These are phyloP conservation scores for Rhexocercosporidium sp. DNA, from an alignment of 2,329 filamentous ascomycete species.

Conservation along the genomic window DNA sequence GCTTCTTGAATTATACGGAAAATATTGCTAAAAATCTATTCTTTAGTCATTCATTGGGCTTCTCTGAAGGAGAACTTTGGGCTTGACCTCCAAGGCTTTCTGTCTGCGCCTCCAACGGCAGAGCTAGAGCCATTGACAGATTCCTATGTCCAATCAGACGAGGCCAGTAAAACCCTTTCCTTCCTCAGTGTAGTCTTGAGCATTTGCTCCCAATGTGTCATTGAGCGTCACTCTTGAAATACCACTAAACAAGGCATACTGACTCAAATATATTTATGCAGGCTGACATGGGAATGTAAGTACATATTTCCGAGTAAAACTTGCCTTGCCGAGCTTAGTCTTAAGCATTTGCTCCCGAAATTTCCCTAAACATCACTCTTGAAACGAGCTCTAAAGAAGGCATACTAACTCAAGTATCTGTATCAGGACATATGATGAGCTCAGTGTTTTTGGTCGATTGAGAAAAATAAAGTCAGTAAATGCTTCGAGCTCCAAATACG, in stretches of 20 bases:
- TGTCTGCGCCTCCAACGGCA: constrained; percentile 66
- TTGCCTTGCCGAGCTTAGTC: too few relatives aligned
- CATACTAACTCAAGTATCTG: background rate
- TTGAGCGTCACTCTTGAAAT: too few relatives aligned
- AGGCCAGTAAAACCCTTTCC: too few relatives aligned
- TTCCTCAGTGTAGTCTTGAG: too few relatives aligned
- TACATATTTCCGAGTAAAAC: too few relatives aligned
- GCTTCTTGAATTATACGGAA: background rate
- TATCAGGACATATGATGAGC: constrained; percentile 51
- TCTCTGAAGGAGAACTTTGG: constrained; percentile 54
- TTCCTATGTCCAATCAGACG: constrained; percentile 56
- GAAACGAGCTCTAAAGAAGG: too few relatives aligned
- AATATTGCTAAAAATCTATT: background rate
- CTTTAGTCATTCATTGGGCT: constrained; percentile 65
- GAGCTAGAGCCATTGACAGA: constrained; percentile 70
- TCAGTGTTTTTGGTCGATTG: constrained; percentile 40
- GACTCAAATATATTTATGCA: too few relatives aligned
- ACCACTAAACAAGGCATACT: too few relatives aligned
- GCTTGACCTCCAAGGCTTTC: constrained; percentile 69
- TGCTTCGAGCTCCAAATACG: background rate
- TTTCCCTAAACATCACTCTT: too few relatives aligned
- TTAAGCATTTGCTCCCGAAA: too few relatives aligned
- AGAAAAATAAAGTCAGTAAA: constrained; percentile 19
- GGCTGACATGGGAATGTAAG: constrained; percentile 58
- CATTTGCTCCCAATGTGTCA: too few relatives aligned